Base-by-base conservation (phyloP, 208 protist genomes). In the Vickermania spadyakhi region DNA sequence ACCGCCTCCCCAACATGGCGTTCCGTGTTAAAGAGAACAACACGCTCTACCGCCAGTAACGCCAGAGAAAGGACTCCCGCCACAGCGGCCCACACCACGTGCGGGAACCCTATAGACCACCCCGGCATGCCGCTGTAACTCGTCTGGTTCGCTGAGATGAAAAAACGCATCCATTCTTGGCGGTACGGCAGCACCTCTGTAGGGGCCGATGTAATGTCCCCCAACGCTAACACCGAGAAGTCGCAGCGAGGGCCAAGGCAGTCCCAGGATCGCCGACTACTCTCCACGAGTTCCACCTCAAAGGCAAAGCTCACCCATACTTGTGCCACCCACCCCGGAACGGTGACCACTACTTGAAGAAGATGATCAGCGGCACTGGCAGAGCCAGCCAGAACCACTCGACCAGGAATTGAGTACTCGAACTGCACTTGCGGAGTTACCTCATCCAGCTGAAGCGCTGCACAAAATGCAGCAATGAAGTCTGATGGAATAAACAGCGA, bases 81-180 rank as follows among this genome's bases (percentile, higher is more conserved):
- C 26, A 29, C 56, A 58, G 72, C 21, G 13, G 69, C 30, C 75
- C 75, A 81, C 31, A 54, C 62, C 11, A 45, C 60, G 51, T 74
- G 58, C 26, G 60, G 30, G 18, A 70, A 49, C 5, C 42, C 55
- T 28, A 81, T 31, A 58, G 53, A 81, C 42, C 52, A 63, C 11
- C 36, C 36, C 36, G 36, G 36, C 11, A n/a, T n/a, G 11, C 36
- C 36, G 36, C 36, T 18, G 36, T 49, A 60, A 28, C 22, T 21
- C 4, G 31, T 28, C 14, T 4, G 13, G 22, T 68, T 29, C 14
- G 41, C 18, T n/a, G 4, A 14, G n/a, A 26, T 31, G 49, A 63
- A 78, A 27, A 78, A 21, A n/a, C 59, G 63, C 53, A 78, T 64
- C 28, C 31, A 70, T 13, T 50, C 51, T 22, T 56, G 27, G 28